Percentiles rank a stretch among this genome's conserved stretches.
These are phyloP conservation scores for Talaromyces sp. DNA, from an alignment of 2,329 filamentous ascomycete species.

Conservation along the genomic window DNA sequence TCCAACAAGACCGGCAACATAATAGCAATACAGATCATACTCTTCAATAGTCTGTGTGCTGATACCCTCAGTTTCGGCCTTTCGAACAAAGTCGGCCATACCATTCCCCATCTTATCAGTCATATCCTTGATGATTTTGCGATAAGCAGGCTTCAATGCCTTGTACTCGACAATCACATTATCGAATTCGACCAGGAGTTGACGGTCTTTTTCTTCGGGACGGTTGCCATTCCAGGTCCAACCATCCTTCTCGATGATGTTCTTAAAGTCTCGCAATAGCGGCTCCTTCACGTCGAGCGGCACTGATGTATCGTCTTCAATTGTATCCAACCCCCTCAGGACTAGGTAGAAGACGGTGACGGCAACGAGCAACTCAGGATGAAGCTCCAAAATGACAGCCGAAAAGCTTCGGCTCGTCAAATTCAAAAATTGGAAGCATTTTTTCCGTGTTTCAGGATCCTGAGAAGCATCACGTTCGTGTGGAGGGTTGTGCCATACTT, in stretches of 20 bases:
- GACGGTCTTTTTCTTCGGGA: constrained; percentile 88
- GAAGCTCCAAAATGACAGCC: constrained; percentile 90
- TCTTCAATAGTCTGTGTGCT: constrained; percentile 80
- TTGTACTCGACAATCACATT: constrained; percentile 81
- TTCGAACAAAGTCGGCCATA: constrained; percentile 92
- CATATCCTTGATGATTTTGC: constrained; percentile 85
- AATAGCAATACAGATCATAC: constrained; percentile 96
- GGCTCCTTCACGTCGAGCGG: constrained; percentile 77
- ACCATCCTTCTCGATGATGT: constrained; percentile 73
- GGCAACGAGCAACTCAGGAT: constrained; percentile 87
- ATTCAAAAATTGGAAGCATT: constrained; percentile 84
- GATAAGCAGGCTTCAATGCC: constrained; percentile 80
- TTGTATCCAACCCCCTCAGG: constrained; percentile 90
- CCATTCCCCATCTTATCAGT: constrained; percentile 94
- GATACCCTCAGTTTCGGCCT: constrained; percentile 73
- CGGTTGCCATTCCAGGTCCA: constrained; percentile 88
- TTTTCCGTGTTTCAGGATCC: constrained; percentile 68
- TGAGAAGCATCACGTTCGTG: constrained; percentile 74
- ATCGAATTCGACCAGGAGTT: constrained; percentile 89
- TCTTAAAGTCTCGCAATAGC: constrained; percentile 75
- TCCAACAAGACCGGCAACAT: constrained; percentile 96
- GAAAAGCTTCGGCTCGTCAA: constrained; percentile 90
- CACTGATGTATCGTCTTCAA: constrained; percentile 98
- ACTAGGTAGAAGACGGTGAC: constrained; percentile 90
- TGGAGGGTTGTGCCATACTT: constrained; percentile 93